Conservation (phyloP, 78 protist species). For the Isochrysis galbana region DNA sequence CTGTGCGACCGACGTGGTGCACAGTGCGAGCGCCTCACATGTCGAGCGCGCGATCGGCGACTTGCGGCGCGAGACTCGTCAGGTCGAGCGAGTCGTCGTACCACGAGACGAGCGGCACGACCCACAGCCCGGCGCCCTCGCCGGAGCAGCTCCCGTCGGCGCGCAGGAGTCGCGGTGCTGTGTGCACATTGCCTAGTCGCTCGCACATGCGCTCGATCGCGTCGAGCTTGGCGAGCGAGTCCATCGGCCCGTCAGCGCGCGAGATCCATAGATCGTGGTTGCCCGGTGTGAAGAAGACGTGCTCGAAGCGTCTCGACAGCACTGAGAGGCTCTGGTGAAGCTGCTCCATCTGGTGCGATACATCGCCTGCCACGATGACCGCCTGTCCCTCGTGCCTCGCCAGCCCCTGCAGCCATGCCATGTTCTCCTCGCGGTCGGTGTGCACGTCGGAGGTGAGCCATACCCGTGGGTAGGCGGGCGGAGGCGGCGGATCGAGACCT, state of each 20-base stretch:
- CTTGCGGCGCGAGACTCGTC: neutral
- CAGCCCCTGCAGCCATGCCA: neutral
- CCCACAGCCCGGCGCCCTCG: neutral
- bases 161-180: neutral
- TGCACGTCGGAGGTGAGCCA: neutral
- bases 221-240: slow-evolving; percentile 14
- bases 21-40: too few species aligned
- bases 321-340: neutral
- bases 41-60: neutral
- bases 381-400: neutral
- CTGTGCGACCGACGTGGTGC: too few species aligned
- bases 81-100: neutral
- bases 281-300: slow-evolving; percentile 17
- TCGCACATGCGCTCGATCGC: neutral
- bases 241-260: neutral
- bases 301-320: neutral
- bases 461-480: neutral
- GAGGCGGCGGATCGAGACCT: neutral
- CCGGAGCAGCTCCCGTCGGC: neutral
- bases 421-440: neutral
- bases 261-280: slow-evolving; percentile 22
- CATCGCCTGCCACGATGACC: neutral
- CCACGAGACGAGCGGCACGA: slow-evolving; percentile 29
- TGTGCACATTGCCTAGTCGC: neutral
- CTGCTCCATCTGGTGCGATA: neutral